phyloP scores from a whole-genome alignment of 768 basidiomycete genomes.

The Leccinum truebloodii region DNA sequence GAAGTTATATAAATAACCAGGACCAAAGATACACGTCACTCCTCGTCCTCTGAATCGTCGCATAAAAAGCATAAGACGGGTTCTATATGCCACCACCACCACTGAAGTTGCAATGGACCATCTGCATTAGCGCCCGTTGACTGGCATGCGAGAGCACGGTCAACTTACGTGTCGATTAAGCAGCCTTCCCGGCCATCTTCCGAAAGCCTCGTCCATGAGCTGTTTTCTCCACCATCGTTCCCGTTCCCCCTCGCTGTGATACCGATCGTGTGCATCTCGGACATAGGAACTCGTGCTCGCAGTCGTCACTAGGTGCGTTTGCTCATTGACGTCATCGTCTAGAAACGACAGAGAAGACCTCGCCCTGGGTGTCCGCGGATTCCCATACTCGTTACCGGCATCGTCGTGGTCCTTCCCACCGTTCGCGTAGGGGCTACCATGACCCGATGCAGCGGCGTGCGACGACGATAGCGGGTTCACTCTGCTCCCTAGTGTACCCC shows the following conservation, averaged over 20 bases:
- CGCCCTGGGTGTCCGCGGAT: slow-evolving; percentile 3
- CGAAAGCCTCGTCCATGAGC: slow-evolving; percentile 55
- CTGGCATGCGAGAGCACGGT: neutral
- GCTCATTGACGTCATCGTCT: slow-evolving; percentile 34
- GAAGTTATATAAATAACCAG: neutral
- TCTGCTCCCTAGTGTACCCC: slow-evolving; percentile 63
- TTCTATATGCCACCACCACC: slow-evolving; percentile 84
- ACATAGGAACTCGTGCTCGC: slow-evolving; percentile 22
- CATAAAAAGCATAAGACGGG: slow-evolving; percentile 65
- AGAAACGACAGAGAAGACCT: slow-evolving; percentile 11
- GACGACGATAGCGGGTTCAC: slow-evolving; percentile 37
- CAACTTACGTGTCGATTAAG: slow-evolving; percentile 67
- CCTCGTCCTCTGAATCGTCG: slow-evolving; percentile 51
- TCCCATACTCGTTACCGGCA: neutral
- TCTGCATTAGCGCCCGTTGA: neutral
- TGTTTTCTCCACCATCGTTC: slow-evolving; percentile 43
- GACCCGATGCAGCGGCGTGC: slow-evolving; percentile 3
- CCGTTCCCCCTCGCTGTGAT: slow-evolving; percentile 28
- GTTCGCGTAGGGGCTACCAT: neutral
- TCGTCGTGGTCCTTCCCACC: neutral
- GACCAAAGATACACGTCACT: slow-evolving; percentile 18
- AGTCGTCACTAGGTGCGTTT: slow-evolving; percentile 39
- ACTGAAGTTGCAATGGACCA: slow-evolving; percentile 43
- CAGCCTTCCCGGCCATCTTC: slow-evolving; percentile 66
- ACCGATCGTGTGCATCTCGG: slow-evolving; percentile 21